Percentiles rank a stretch among this genome's conserved stretches.
These are phyloP conservation scores for Russula virescens DNA, from an alignment of 768 basidiomycete species.

Conservation along the genomic window DNA sequence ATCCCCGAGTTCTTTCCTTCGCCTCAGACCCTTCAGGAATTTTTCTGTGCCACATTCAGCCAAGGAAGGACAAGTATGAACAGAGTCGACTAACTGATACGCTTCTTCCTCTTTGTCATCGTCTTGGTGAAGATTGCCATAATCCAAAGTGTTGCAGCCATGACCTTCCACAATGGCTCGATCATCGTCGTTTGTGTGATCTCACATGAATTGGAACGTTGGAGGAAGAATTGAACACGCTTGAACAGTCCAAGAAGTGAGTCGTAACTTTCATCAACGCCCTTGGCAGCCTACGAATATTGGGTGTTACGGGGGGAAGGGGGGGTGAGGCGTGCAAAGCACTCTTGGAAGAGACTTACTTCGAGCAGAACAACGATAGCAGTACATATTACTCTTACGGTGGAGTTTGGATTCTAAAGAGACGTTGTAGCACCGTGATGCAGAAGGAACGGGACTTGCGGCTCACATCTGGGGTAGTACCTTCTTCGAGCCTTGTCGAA, in stretches of 20 bases:
- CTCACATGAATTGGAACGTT: background rate
- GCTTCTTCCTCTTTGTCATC: background rate
- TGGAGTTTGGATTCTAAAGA: background rate
- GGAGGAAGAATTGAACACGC: background rate
- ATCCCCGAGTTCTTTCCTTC: background rate
- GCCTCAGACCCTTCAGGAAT: background rate
- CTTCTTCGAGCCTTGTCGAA: background rate
- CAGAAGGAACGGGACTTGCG: background rate
- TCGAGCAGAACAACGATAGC: background rate
- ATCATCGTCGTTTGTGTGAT: background rate
- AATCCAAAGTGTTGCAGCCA: background rate
- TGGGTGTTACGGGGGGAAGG: background rate
- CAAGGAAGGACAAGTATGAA: background rate
- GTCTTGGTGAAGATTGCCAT: background rate
- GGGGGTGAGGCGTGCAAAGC: no score
- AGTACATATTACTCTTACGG: background rate
- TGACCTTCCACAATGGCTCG: background rate
- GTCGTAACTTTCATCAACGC: background rate
- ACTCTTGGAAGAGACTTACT: background rate
- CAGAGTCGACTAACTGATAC: background rate
- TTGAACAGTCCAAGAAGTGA: background rate
- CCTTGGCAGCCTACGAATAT: background rate
- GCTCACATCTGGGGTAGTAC: background rate
- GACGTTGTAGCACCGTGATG: background rate
- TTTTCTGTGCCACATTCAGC: background rate